Evolutionary conservation across 1,139 yeast genomes (phyloP), one percentile per base, ranked within the genome.

Genomic region (Candida sp.): DNA sequence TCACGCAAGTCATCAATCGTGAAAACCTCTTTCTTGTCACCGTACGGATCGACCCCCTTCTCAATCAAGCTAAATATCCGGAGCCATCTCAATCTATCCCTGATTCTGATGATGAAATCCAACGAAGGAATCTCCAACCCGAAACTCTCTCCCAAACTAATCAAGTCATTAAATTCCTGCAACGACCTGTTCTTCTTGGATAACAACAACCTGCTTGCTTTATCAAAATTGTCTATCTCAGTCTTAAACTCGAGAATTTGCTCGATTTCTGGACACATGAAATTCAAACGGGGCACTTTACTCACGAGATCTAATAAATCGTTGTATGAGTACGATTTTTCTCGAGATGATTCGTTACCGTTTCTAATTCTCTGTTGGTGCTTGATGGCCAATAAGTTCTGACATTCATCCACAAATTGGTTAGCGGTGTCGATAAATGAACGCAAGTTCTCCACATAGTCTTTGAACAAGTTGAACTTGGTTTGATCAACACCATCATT

Each of bases 251-350:
- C 87, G 8, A 78, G 55, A 7, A 88, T 67, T 58, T 81, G 85
- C n/a, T 81, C 86, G 52, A 84, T 75, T 61, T 88, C 94, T 1
- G 83, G 76, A 35, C 84, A 72, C 3, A 76, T 66, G 51, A 88
- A 82, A 26, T 81, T 78, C 48, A 86, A 62, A 0, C 64, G 59
- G 1, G 85, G 81, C 6, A 86, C 80, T 46, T 73, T 74, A 8
- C 71, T 73, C 6, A 86, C 63, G 26, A 88, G 60, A 3, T 63
- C 47, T 28, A 67, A 51, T 50, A 72, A 59, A 43, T 59, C 65
- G 37, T 61, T 38, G 26, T 49, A 47, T 4, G 57, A 42, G 8
- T 40, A 44, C 17, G 46, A 25, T 17, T 48, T 47, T 37, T 47
- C 51, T 17, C 46, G 42, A 8, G 39, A 39, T 3, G 22, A 39